phyloP scores from a whole-genome alignment of 768 basidiomycete genomes.

The Vishniacozyma victoriae region DNA sequence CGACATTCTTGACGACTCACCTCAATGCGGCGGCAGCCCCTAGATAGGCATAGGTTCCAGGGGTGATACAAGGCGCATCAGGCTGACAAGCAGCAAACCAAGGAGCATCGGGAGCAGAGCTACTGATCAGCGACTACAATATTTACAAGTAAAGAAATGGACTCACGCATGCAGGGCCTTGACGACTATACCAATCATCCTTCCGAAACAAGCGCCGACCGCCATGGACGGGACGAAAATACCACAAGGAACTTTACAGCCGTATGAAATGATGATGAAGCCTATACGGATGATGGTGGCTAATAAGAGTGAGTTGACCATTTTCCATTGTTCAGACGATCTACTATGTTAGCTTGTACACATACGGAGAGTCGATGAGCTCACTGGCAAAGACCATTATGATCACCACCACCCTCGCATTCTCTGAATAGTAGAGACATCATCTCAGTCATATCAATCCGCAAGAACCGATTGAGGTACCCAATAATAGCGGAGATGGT shows the following conservation, averaged over 20 bases:
- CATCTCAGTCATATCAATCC: slow-evolving; percentile 96
- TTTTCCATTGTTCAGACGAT: slow-evolving; percentile 83
- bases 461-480: slow-evolving; percentile 87
- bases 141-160: too few relatives aligned
- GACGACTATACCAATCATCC: slow-evolving; percentile 94
- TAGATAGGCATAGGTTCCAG: slow-evolving; percentile 94
- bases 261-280: slow-evolving; percentile 86
- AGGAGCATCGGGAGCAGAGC: slow-evolving; percentile 73
- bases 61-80: slow-evolving; percentile 92
- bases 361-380: slow-evolving; percentile 42
- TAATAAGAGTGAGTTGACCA: slow-evolving; percentile 84
- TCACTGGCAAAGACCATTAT: slow-evolving; percentile 90
- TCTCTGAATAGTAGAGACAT: slow-evolving; percentile 92
- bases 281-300: slow-evolving; percentile 83
- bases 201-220: slow-evolving; percentile 90
- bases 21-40: slow-evolving; percentile 94
- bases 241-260: slow-evolving; percentile 91
- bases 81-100: slow-evolving; percentile 87
- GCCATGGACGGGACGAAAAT: slow-evolving; percentile 99
- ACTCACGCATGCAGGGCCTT: slow-evolving; percentile 80
- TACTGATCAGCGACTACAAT: slow-evolving; percentile 38
- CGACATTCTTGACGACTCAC: slow-evolving; percentile 48
- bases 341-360: slow-evolving; percentile 50
- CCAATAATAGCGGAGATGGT: slow-evolving; percentile 83
- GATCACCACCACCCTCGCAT: slow-evolving; percentile 87